Conservation (phyloP, 164 flowering plant genomes). For the Warburgia ugandensis region DNA sequence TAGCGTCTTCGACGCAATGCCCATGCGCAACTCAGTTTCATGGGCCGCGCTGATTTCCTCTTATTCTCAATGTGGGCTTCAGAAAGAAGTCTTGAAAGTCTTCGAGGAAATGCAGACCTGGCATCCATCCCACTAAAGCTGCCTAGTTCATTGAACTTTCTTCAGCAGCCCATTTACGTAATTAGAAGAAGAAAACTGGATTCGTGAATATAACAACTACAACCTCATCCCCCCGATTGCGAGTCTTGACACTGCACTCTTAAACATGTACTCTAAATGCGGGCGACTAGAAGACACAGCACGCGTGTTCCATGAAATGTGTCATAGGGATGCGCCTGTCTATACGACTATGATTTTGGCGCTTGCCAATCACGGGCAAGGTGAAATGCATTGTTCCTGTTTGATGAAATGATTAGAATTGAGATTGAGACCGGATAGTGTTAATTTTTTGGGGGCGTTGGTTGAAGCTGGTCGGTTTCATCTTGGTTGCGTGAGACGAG, state of each 20-base stretch:
- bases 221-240: conserved; percentile 25
- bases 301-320: conserved; percentile 30
- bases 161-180: conserved; percentile 39
- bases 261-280: conserved; percentile 38
- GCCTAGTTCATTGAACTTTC: conserved; percentile 33
- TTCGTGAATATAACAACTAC: conserved; percentile 24
- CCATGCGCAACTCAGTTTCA: conserved; percentile 7
- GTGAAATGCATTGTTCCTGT: conserved; percentile 35
- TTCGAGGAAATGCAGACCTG: conserved; percentile 23
- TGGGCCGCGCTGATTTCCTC: conserved; percentile 17
- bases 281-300: conserved; percentile 25
- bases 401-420: conserved; percentile 28
- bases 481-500: conserved; percentile 29
- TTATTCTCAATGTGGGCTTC: conserved; percentile 30
- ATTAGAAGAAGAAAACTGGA: conserved; percentile 30
- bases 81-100: conserved; percentile 23
- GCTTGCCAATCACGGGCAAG: conserved; percentile 42
- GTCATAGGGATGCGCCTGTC: conserved; percentile 34
- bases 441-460: conserved; percentile 38
- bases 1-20: conserved; percentile 8
- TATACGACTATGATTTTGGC: conserved; percentile 60
- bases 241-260: conserved; percentile 32
- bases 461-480: conserved; percentile 26
- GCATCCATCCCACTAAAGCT: conserved; percentile 27
- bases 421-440: conserved; percentile 43